Evolutionary conservation across 208 protist species (phyloP), one percentile per base, ranked within the genome.

Genomic region (Acanthamoeba sp.): DNA sequence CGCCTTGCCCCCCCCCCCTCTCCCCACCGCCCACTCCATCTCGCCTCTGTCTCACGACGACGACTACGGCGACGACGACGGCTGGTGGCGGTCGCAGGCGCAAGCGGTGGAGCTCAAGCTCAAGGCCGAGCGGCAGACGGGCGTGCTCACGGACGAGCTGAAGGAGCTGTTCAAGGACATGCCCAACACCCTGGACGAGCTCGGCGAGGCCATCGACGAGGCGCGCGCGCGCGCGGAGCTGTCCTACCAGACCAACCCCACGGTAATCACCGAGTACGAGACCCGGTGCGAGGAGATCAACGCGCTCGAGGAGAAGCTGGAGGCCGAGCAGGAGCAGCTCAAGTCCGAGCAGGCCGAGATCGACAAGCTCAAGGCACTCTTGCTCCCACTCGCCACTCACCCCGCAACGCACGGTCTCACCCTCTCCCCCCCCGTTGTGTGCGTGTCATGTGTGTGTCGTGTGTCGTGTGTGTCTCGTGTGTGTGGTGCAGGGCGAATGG

Each of bases 211-310:
- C 36, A 96, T 96, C 36, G 34, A 50, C 18, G 20, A 34, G n/a
- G 34, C 29, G 0, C 73, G 73, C 10, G 50, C 27, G 4, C 84
- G 94, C 20, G 93, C 88, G 1, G 93, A 71, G 1, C 55, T 88
- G 45, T 94, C 66, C 20, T 82, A 88, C 40, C 57, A 50, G n/a
- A 95, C 62, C 6, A 93, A 96, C 66, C 62, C 94, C 12, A 82
- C 57, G 34, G 76, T 95, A 2, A 73, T 96, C 9, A 48, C 40
- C 10, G 93, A 96, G 34, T 96, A 96, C 69, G 82, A 96, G 57
- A 52, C 62, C 4, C 88, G 95, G 64, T 69, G 91, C n/a, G 71
- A 94, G 42, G 95, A 96, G 36, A 95, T 96, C 38, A 34, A 94
- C 55, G 14, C 9, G 1, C 38, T 95, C n/a, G 64, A 87, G n/a